Conservation (phyloP, 768 basidiomycete species). For the Macrocybe gigantea region DNA sequence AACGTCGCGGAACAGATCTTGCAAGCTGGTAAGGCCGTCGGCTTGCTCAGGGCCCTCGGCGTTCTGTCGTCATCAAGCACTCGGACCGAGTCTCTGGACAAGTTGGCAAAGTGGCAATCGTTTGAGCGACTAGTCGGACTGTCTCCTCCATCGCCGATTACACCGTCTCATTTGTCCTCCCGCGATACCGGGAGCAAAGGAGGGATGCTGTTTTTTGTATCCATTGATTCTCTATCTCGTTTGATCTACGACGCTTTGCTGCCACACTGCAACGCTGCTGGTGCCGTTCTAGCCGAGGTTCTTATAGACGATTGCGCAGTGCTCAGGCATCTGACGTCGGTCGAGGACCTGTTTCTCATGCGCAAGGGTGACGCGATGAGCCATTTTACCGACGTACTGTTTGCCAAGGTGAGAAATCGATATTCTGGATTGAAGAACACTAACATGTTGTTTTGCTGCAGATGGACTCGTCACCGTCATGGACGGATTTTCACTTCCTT, state of each 20-base stretch:
- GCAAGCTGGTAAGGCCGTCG: conserved; percentile 70
- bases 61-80: conserved; percentile 13
- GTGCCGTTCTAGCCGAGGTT: conserved; percentile 47
- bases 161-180: neutral
- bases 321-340: conserved; percentile 52
- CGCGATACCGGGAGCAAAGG: neutral
- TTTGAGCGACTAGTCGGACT: conserved; percentile 33
- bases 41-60: conserved; percentile 62
- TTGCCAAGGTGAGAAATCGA: conserved; percentile 50
- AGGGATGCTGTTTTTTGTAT: conserved; percentile 37
- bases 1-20: conserved; percentile 55
- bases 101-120: conserved; percentile 30
- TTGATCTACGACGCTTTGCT: conserved; percentile 59
- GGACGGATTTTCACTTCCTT: conserved; percentile 81
- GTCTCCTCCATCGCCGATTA: conserved; percentile 12
- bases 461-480: conserved; percentile 71
- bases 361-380: conserved; percentile 71
- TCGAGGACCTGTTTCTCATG: conserved; percentile 74
- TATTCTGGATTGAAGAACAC: neutral
- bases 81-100: conserved; percentile 12
- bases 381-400: conserved; percentile 68
- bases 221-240: conserved; percentile 55
- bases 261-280: conserved; percentile 49
- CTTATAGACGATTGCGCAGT: conserved; percentile 63
- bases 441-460: conserved; percentile 16